Evolutionary conservation across 345 rosid genomes (phyloP).

Genomic region (Tarenaya hassleriana): DNA sequence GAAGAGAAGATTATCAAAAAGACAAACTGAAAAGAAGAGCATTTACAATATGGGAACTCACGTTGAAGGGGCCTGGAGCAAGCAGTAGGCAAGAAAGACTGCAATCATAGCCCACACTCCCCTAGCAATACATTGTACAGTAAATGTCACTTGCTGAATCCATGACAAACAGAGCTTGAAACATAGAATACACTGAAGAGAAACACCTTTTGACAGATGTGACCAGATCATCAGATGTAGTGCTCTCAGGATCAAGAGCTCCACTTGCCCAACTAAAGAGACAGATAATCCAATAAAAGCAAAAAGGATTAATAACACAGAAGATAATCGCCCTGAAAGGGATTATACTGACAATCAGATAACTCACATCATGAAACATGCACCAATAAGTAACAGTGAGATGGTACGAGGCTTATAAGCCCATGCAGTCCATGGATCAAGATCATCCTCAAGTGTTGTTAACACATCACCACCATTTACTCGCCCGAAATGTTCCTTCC

Average conservation of each 20-base stretch:
- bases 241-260: conserved; percentile 77
- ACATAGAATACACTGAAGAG: conserved; percentile 6
- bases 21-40: no score
- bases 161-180: conserved; percentile 1
- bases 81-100: conserved; percentile 92
- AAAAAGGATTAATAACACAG: neutral
- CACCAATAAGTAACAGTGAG: conserved; percentile 80
- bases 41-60: conserved; percentile 29
- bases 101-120: conserved; percentile 99
- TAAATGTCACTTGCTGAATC: conserved; percentile 18
- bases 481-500: conserved; percentile 41
- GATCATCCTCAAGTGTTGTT: conserved; percentile 38
- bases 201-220: conserved; percentile 87
- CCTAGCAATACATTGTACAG: conserved; percentile 37
- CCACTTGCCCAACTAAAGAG: conserved; percentile 97
- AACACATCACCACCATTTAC: conserved; percentile 45
- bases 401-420: conserved; percentile 95
- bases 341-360: neutral
- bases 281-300: conserved; percentile 4
- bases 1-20: neutral
- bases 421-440: conserved; percentile 99
- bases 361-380: conserved; percentile 90
- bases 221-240: conserved; percentile 57
- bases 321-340: neutral
- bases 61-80: conserved; percentile 99